phyloP scores from a whole-genome alignment of 768 basidiomycete genomes.

The Rubroboletus pulcherrimus region DNA sequence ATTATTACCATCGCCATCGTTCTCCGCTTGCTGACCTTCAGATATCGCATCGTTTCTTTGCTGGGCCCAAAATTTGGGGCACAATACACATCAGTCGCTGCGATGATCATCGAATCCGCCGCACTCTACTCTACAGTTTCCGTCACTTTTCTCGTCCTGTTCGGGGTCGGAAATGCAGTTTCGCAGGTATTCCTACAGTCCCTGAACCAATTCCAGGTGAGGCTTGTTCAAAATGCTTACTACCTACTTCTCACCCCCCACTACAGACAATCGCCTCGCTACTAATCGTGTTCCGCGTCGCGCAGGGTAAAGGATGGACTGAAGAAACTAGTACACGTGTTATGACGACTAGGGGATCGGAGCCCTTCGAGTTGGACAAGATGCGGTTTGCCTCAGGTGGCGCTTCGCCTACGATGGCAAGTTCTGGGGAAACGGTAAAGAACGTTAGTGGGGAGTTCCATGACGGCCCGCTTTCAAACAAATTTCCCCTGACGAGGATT shows the following conservation, averaged over 20 bases:
- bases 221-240: not conserved
- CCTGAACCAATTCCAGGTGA: conserved; percentile 29
- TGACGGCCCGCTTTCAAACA: not conserved
- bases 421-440: not conserved
- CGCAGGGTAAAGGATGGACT: conserved; percentile 7
- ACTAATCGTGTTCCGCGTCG: conserved; percentile 8
- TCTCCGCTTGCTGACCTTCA: conserved; percentile 23
- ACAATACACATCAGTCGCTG: conserved; percentile 30
- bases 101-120: conserved; percentile 37
- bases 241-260: not conserved
- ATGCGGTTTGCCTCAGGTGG: conserved; percentile 1
- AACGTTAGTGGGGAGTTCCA: not conserved
- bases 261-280: conserved; percentile 4
- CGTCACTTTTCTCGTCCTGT: conserved; percentile 31
- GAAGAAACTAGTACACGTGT: conserved; percentile 1
- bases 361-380: not conserved
- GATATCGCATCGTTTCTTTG: conserved; percentile 2
- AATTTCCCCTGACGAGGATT: not conserved
- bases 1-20: conserved; percentile 32
- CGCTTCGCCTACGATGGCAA: not conserved
- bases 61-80: conserved; percentile 24
- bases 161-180: conserved; percentile 15
- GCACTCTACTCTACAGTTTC: conserved; percentile 27
- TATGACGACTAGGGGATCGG: not conserved
- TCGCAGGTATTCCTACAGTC: conserved; percentile 30